Evolutionary conservation across 2,329 filamentous ascomycete genomes (phyloP).

Genomic region (Thyridium curvatum): DNA sequence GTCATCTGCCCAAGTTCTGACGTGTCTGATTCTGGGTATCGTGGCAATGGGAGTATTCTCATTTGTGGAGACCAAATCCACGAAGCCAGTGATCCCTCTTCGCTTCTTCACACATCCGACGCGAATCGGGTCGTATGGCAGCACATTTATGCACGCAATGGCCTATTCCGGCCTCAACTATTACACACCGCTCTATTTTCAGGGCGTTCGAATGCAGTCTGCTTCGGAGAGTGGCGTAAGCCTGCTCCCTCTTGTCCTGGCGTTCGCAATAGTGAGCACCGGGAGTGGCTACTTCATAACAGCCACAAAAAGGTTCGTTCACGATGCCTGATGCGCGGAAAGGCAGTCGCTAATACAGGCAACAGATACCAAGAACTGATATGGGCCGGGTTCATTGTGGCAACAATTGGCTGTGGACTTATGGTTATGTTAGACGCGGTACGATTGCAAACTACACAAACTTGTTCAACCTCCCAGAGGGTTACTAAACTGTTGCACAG

Average conservation of each 20-base stretch:
- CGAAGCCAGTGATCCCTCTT: slow-evolving; percentile 5
- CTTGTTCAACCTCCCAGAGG: no score
- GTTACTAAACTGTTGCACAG: not conserved
- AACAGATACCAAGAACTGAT: no score
- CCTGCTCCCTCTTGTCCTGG: slow-evolving; percentile 31
- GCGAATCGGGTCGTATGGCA: slow-evolving; percentile 3
- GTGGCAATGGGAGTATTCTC: slow-evolving; percentile 1
- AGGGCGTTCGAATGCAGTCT: not conserved
- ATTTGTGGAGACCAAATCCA: slow-evolving; percentile 3
- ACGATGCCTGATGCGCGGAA: no score
- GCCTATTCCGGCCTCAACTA: not conserved
- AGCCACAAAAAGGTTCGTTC: slow-evolving; percentile 1
- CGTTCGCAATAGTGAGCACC: slow-evolving; percentile 47
- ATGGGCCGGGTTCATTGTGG: no score
- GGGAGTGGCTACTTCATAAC: slow-evolving; percentile 5
- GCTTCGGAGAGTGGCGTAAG: slow-evolving; percentile 23
- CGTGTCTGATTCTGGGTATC: slow-evolving; percentile 1
- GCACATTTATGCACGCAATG: slow-evolving; percentile 1
- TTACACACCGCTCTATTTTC: no score
- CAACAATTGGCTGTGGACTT: no score
- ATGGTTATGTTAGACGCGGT: no score
- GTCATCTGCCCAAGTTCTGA: slow-evolving; percentile 1
- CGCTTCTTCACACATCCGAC: slow-evolving; percentile 6
- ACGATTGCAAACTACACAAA: no score
- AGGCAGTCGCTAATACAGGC: no score